Percentiles rank a stretch among this genome's conserved stretches.
Conservation (phyloP, 495 filamentous ascomycete genomes). For the Cryomyces antarcticus region DNA sequence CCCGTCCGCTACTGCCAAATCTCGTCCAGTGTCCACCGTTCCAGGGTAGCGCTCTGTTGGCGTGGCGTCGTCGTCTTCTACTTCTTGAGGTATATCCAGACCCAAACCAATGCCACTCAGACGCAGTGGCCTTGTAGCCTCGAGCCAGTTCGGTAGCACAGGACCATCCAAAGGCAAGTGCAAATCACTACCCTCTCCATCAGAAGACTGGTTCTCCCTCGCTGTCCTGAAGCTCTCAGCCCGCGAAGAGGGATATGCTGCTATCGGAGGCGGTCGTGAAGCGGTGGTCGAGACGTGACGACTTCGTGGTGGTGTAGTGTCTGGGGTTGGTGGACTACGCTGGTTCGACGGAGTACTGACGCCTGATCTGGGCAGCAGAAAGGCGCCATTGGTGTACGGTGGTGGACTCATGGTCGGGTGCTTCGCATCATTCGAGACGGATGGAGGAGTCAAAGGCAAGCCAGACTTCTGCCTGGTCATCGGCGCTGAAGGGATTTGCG, state of each 20-base stretch:
- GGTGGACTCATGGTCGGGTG: neutral
- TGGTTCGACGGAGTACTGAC: constrained; percentile 14
- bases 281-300: constrained; percentile 7
- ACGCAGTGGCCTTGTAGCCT: neutral
- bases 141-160: constrained; percentile 1
- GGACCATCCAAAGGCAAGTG: constrained; percentile 8
- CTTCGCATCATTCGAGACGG: constrained; percentile 1
- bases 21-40: neutral
- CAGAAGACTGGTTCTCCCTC: constrained; percentile 10
- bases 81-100: constrained; percentile 4
- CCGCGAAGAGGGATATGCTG: constrained; percentile 13
- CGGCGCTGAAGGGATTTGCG: neutral
- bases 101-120: constrained; percentile 5
- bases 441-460: constrained; percentile 10
- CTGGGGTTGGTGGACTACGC: constrained; percentile 17
- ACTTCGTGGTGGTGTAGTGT: constrained; percentile 17
- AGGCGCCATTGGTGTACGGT: neutral
- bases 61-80: constrained; percentile 5
- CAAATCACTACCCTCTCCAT: neutral
- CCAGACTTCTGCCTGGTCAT: neutral
- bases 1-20: neutral
- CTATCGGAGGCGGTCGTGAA: constrained; percentile 3
- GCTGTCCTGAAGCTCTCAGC: constrained; percentile 21
- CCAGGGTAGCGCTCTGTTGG: constrained; percentile 2
- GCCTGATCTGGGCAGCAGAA: constrained; percentile 4